Evolutionary conservation across 1,284 basidiomycete genomes (phyloP), one percentile per base, ranked within the genome.

Genomic region (Cryptococcus sp.): DNA sequence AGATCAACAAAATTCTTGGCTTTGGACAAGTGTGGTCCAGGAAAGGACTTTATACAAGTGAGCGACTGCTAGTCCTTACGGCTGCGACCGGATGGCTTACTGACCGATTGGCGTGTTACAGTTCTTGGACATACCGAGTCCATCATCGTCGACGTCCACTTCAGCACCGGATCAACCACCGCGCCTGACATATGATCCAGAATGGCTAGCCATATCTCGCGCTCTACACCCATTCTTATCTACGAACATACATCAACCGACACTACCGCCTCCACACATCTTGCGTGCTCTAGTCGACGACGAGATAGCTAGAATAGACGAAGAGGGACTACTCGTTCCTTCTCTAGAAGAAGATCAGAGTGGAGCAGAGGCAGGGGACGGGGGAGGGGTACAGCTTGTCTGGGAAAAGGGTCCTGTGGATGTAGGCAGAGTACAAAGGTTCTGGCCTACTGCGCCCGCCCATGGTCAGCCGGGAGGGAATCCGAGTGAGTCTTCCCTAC

Each of bases 161-260:
- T 26, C 67, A 56, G 40, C 63, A 41, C 43, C 55, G 29, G 56
- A 57, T 47, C 66, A 63, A 48, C 66, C 72, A 0, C 81, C 83
- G 25, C 78, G 72, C 1, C 63, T 89, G 29, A 80, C 82, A 1
- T 97, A 86, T 76, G 91, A 96, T 72, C 87, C 87, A 3, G 84
- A 92, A 75, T 99, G 95, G 96, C 85, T 99, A 22, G 93, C 93
- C 0, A 93, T 98, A 72, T 87, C 87, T 0, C 87, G 89, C 5
- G 92, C 90, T 0, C 87, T 94, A 65, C 86, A 95, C 65, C 85
- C 87, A 0, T 88, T 84, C 78, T 83, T 98, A 60, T 87, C 89
- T 1, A 70, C 80, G 1, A 79, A 80, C 0, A 72, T 75, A 5
- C 80, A 76, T 5, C 74, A 76, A 8, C 84, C 86, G 54, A 73